Evolutionary conservation across 2,329 filamentous ascomycete species (phyloP), one percentile per base, ranked within the genome.

Genomic region (Dactylellina parvicollis): DNA sequence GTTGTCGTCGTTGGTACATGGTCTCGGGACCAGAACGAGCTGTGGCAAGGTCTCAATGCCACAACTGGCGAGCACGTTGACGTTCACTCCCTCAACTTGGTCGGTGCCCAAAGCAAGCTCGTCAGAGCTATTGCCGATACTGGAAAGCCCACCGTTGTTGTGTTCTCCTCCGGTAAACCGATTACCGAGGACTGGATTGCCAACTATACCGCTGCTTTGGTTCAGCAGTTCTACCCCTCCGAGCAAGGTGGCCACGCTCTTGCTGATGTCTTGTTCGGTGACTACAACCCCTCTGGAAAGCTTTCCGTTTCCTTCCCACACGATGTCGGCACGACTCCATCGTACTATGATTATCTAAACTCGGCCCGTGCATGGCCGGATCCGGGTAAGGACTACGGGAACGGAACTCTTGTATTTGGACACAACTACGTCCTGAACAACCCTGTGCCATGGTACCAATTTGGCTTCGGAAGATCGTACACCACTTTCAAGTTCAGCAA

Each of bases 21-120:
- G 90, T 88, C 86, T 24, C 85, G 89, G 52, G 90, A 92, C 77
- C 89, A 92, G 78, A 82, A 84, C 57, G 86, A 92, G 79, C 85
- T 92, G 2, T 92, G 89, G 90, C 80, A 82, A 64, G 87, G 88
- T 0, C 79, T 91, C 1, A 92, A 92, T 76, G 89, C 89, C 26
- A 92, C 89, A 0, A 92, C 89, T 0, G 90, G 89, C 55, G 90
- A 92, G 78, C 89, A 91, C 77, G 86, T 92, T 50, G 90, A 92
- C 76, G 83, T 87, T 0, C 81, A 85, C 65, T 83, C 83, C 56
- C 84, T 92, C 16, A 84, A 86, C 66, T 86, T 92, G 8, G 87
- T 91, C 10, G 89, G 89, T 2, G 89, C 90, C 20, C 89, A 90
- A 85, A 85, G 84, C 1, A 84, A 85, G 8, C 86, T 92, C 1